Base-by-base conservation (phyloP, 352 stramenopile genomes). In the Globisporangium orthogonon region DNA sequence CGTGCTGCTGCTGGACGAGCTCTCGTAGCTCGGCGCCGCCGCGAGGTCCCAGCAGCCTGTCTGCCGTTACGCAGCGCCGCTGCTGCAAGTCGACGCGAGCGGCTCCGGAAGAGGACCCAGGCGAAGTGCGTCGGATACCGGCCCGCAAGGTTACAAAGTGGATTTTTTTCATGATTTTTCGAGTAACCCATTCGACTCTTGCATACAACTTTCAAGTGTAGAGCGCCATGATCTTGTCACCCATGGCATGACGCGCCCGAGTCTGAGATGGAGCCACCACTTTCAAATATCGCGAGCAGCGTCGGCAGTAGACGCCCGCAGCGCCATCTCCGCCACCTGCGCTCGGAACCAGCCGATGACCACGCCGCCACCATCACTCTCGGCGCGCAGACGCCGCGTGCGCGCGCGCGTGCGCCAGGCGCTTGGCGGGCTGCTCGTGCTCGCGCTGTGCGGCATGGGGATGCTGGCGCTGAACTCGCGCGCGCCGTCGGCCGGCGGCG, bases 1-100 rank as follows among this genome's bases (percentile, higher is more conserved):
- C 65, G 78, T 70, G 47, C 53, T 67, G 11, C 50, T 88, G 35
- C 61, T 88, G 54, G 71, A 88, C 29, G 71, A 88, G 50, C 50
- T 88, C 9, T 29, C 43, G 30, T 50, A 35, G 15, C 14, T 10
- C 35, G 35, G 14, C 35, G 35, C 35, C 7, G 10, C 35, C 7
- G 35, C 35, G 35, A 9, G 35, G 6, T 40, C 35, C 35, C 35
- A 14, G 35, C 35, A 40, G 35, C 6, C 7, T 14, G 10, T 40
- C 7, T 10, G 0, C 23, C 23, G 23, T 23, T 23, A 23, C 23
- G 23, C 23, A 23, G 23, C 23, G 23, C 23, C 23, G 23, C 23
- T 23, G 23, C 23, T 23, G 23, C 23, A 23, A 23, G 23, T 23
- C 23, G 23, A 23, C 23, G 23, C 23, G 23, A 23, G 23, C 23